These are phyloP conservation scores for Candida sanyiensis DNA, from an alignment of 805 yeast genomes.

Conservation along the genomic window DNA sequence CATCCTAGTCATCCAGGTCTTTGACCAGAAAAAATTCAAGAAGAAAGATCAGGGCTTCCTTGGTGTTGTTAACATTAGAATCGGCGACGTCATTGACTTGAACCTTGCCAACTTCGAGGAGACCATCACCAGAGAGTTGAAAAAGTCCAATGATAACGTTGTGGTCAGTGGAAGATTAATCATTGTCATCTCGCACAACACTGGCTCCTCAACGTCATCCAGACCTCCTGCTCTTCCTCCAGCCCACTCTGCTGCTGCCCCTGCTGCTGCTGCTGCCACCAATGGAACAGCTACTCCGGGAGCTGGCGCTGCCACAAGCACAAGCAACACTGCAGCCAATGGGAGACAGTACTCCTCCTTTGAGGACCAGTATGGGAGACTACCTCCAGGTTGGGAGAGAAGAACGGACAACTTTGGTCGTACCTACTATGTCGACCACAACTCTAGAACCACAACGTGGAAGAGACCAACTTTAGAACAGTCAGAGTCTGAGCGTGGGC, in stretches of 20 bases:
- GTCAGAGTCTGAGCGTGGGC: slow-evolving; percentile 58
- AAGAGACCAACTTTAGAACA: slow-evolving; percentile 86
- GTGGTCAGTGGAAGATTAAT: slow-evolving; percentile 92
- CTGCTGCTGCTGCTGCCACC: background rate
- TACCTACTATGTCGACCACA: slow-evolving; percentile 96
- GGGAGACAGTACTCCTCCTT: slow-evolving; percentile 80
- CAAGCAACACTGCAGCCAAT: slow-evolving; percentile 5
- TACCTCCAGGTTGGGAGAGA: slow-evolving; percentile 99
- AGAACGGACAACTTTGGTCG: slow-evolving; percentile 96
- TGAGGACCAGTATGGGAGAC: slow-evolving; percentile 93
- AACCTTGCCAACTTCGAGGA: slow-evolving; percentile 49
- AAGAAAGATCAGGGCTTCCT: slow-evolving; percentile 97
- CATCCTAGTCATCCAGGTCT: slow-evolving; percentile 85
- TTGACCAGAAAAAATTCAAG: slow-evolving; percentile 95
- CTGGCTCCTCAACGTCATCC: slow-evolving; percentile 18
- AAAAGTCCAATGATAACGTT: slow-evolving; percentile 84
- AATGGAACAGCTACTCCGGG: slow-evolving; percentile 21
- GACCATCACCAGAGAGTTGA: slow-evolving; percentile 87
- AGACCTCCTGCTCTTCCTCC: slow-evolving; percentile 21
- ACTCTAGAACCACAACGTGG: slow-evolving; percentile 98
- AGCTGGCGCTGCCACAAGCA: slow-evolving; percentile 11
- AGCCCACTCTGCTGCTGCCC: slow-evolving; percentile 1
- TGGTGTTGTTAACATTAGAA: slow-evolving; percentile 89
- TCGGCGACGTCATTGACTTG: slow-evolving; percentile 82
- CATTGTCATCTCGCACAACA: slow-evolving; percentile 56